These are phyloP conservation scores for Camillea tinctor DNA, from an alignment of 2,329 filamentous ascomycete genomes.

Conservation along the genomic window DNA sequence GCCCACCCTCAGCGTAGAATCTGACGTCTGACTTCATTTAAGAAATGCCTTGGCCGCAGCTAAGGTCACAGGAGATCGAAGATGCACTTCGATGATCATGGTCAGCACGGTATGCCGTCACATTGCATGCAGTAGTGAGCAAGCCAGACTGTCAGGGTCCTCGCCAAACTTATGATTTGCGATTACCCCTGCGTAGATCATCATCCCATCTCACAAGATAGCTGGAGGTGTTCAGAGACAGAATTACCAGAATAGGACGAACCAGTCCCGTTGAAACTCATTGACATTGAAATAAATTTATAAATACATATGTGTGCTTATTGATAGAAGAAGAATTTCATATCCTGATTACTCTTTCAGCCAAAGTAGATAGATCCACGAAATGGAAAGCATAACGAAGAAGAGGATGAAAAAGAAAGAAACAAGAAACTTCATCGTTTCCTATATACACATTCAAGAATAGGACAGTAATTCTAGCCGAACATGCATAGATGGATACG, in stretches of 20 bases:
- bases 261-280: too few species aligned
- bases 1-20: too few species aligned
- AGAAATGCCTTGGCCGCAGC: background rate
- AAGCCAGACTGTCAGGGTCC: background rate
- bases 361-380: background rate
- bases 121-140: background rate
- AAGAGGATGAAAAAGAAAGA: background rate
- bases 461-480: background rate
- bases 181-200: background rate
- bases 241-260: too few species aligned
- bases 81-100: background rate
- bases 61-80: background rate
- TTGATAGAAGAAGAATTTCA: too few species aligned
- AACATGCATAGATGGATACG: background rate
- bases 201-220: too few species aligned
- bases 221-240: too few species aligned
- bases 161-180: background rate
- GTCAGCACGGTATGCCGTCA: conserved; percentile 5
- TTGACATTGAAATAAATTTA: too few species aligned
- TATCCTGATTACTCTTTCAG: too few species aligned
- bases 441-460: background rate
- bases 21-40: background rate
- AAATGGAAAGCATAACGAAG: background rate
- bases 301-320: too few species aligned
- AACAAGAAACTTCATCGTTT: background rate